A percentile compares a stretch with the other conserved stretches of the same genome.
Evolutionary conservation across 257 asterid species (phyloP).

Genomic region (Solanum megistacrolobum): DNA sequence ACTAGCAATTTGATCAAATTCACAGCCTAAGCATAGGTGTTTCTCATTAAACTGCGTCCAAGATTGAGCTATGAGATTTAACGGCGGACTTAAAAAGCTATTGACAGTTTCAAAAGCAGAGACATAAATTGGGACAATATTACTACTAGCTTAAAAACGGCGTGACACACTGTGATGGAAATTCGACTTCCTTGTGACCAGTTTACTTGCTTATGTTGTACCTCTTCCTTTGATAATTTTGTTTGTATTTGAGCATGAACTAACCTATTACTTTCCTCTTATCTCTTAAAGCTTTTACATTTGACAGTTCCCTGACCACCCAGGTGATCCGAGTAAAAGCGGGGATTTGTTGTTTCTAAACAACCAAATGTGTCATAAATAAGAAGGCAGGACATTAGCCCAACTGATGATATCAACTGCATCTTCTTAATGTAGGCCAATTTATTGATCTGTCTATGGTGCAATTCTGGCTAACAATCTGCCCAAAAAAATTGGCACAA

Average conservation of each 20-base stretch:
- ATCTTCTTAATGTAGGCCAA: background rate
- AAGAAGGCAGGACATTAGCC: background rate
- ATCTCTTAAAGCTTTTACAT: background rate
- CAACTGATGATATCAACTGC: background rate
- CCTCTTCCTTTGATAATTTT: background rate
- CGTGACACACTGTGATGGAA: no score
- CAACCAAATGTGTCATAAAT: background rate
- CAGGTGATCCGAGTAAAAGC: no score
- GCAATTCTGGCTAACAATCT: no score
- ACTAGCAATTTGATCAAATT: background rate
- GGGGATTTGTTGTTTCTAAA: background rate
- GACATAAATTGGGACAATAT: background rate
- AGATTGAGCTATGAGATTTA: no score
- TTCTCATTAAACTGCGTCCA: background rate
- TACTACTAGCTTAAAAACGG: background rate
- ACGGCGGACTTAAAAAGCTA: no score
- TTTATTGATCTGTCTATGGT: no score
- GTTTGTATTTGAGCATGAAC: background rate
- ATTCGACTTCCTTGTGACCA: no score
- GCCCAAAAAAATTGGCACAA: no score
- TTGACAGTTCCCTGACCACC: no score
- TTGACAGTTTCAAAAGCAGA: no score
- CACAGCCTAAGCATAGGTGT: no score
- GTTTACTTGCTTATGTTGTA: background rate
- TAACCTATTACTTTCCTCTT: background rate